These are phyloP conservation scores for Fusarium piperis DNA, from an alignment of 2,329 filamentous ascomycete genomes.

Conservation along the genomic window DNA sequence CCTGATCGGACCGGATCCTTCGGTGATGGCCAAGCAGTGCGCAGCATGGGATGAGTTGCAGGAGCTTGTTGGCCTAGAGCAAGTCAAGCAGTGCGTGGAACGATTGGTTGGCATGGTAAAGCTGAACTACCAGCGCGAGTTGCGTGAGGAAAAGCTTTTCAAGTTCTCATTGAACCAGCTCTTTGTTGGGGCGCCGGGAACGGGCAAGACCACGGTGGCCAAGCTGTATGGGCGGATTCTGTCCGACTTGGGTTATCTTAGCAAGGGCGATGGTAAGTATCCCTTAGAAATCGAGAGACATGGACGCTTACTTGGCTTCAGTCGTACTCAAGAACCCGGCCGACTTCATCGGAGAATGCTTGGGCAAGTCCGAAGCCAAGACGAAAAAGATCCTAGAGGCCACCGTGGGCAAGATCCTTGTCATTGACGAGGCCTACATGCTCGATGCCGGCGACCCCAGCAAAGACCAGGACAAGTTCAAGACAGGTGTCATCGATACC, in stretches of 20 bases:
- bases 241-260: not conserved
- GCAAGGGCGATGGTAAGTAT: not conserved
- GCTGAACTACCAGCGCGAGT: not conserved
- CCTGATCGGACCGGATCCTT: not conserved
- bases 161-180: not conserved
- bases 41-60: not conserved
- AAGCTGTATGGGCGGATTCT: not conserved
- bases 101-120: not conserved
- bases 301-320: no score
- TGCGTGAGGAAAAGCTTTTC: not conserved
- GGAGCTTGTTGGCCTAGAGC: not conserved
- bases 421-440: slow-evolving; percentile 1
- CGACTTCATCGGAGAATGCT: not conserved
- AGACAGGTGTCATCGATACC: not conserved
- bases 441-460: not conserved
- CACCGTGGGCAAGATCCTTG: not conserved
- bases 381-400: not conserved
- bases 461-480: not conserved
- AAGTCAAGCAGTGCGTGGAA: not conserved
- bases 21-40: not conserved
- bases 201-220: not conserved
- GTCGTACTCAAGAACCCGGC: not conserved
- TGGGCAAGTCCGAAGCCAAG: not conserved
- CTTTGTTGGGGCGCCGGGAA: not conserved
- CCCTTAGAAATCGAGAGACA: no score